Conservation (phyloP, 148 eudicot genomes). For the Cornus kousa region DNA sequence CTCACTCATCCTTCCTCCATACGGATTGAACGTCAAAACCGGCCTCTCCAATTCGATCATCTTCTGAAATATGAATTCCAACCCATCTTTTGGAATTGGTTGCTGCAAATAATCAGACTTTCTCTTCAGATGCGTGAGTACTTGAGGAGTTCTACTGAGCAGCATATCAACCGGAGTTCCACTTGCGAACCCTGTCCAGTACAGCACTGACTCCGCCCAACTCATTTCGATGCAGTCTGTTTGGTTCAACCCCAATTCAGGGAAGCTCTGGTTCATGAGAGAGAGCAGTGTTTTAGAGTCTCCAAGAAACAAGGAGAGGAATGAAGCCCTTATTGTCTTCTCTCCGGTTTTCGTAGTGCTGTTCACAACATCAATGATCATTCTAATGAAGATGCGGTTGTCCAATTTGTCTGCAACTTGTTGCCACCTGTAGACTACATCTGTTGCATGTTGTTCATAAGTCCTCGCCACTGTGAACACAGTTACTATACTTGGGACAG, state of each 20-base stretch:
- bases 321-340: constrained; percentile 15
- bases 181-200: constrained; percentile 17
- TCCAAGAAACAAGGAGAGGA: constrained; percentile 34
- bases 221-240: constrained; percentile 39
- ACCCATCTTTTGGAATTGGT: constrained; percentile 27
- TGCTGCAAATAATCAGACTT: constrained; percentile 32
- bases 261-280: constrained; percentile 28
- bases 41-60: constrained; percentile 30
- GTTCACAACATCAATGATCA: constrained; percentile 14
- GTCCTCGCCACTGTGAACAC: constrained; percentile 30
- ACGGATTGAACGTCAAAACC: constrained; percentile 29
- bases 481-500: constrained; percentile 33
- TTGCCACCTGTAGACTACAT: constrained; percentile 23
- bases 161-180: constrained; percentile 19
- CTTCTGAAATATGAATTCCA: constrained; percentile 33
- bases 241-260: constrained; percentile 27
- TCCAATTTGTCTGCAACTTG: constrained; percentile 17
- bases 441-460: constrained; percentile 15
- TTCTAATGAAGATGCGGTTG: constrained; percentile 16
- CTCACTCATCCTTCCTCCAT: constrained; percentile 36
- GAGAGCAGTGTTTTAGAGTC: constrained; percentile 17
- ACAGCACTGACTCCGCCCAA: constrained; percentile 35
- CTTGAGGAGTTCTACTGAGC: constrained; percentile 19
- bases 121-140: constrained; percentile 10
- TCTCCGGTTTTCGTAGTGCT: background rate